Evolutionary conservation across 2,329 filamentous ascomycete genomes (phyloP).

Genomic region (Beauveria sp.): DNA sequence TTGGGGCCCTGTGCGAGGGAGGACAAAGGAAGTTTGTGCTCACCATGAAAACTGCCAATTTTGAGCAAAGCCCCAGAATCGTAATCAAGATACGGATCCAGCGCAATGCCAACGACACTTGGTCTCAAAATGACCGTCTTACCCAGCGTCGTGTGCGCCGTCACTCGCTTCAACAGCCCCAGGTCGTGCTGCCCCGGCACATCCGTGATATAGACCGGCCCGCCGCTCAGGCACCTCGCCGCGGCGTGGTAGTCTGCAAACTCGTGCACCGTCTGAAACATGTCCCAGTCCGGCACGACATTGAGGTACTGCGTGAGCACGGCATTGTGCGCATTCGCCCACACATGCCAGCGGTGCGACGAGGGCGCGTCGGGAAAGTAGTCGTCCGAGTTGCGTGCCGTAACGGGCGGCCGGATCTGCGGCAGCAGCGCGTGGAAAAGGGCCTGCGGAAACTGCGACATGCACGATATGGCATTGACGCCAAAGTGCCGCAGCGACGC

Average conservation of each 20-base stretch:
- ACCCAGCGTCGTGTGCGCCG: constrained; percentile 61
- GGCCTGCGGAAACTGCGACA: constrained; percentile 83
- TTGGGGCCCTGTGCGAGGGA: not conserved
- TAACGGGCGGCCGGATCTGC: constrained; percentile 62
- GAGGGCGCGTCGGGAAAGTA: constrained; percentile 79
- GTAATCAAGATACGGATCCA: constrained; percentile 68
- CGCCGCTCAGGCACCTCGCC: constrained; percentile 80
- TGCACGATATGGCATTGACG: constrained; percentile 78
- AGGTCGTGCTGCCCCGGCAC: constrained; percentile 74
- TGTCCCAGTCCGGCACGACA: constrained; percentile 74
- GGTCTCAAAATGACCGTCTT: constrained; percentile 78
- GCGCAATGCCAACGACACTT: constrained; percentile 62
- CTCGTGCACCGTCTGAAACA: constrained; percentile 57
- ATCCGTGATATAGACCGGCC: constrained; percentile 92
- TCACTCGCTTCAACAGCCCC: constrained; percentile 71
- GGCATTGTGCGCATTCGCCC: constrained; percentile 84
- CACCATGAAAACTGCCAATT: constrained; percentile 69
- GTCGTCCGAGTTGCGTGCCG: constrained; percentile 82
- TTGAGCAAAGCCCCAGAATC: constrained; percentile 67
- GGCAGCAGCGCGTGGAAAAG: constrained; percentile 80
- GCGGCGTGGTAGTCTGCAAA: constrained; percentile 85
- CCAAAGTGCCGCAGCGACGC: constrained; percentile 71
- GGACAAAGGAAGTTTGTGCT: constrained; percentile 7
- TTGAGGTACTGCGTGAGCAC: constrained; percentile 80
- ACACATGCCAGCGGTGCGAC: constrained; percentile 91